Percentiles rank a stretch among this genome's conserved stretches.
phyloP scores from a whole-genome alignment of 257 asterid genomes.

The Ilex asprella region DNA sequence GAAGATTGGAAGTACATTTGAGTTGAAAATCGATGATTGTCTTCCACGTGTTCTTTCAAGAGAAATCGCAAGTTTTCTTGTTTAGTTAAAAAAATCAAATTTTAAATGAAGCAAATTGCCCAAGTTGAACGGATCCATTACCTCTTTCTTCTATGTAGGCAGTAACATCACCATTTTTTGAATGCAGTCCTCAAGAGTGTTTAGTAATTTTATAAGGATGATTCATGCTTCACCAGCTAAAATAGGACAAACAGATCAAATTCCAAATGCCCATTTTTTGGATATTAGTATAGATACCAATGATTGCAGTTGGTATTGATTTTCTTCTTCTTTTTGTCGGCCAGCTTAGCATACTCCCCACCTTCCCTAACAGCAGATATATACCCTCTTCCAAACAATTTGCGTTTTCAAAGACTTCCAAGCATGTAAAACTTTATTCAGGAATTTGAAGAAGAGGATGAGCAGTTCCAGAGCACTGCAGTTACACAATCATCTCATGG shows the following conservation, averaged over 20 bases:
- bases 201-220: not conserved
- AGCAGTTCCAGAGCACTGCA: constrained; percentile 8
- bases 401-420: not conserved
- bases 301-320: not conserved
- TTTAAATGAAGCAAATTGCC: too few relatives aligned
- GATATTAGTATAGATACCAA: not conserved
- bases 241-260: not conserved
- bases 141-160: too few relatives aligned
- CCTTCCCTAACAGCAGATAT: not conserved
- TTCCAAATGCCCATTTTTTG: not conserved
- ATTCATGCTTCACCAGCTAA: not conserved
- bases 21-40: too few relatives aligned
- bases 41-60: too few relatives aligned
- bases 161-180: too few relatives aligned
- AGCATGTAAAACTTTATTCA: constrained; percentile 12
- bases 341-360: not conserved
- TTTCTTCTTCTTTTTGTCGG: not conserved
- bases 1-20: too few relatives aligned
- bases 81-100: too few relatives aligned
- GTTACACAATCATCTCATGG: constrained; percentile 8
- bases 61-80: too few relatives aligned
- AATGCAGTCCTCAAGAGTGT: too few relatives aligned
- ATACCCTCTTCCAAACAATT: not conserved
- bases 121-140: too few relatives aligned
- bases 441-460: constrained; percentile 13